These are phyloP conservation scores for Rutidosis leptorrhynchoides DNA, from an alignment of 129 eudicot species.

Conservation along the genomic window DNA sequence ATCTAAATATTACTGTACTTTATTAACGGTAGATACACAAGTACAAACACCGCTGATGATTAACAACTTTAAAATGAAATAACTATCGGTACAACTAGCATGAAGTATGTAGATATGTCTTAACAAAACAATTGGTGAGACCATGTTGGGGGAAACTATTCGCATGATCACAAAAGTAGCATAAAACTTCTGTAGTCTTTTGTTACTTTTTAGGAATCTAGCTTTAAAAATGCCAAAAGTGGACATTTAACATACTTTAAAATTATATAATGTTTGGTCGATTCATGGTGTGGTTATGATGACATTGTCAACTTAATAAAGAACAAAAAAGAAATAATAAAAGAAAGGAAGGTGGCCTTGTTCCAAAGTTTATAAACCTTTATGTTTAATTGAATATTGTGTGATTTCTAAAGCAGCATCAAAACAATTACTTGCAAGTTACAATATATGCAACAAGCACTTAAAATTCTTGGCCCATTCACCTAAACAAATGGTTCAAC, in stretches of 20 bases:
- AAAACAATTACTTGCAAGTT: constrained; percentile 14
- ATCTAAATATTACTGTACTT: neutral
- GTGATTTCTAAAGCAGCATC: constrained; percentile 22
- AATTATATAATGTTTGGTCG: constrained; percentile 25
- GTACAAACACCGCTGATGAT: neutral
- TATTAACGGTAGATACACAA: neutral
- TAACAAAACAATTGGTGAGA: constrained; percentile 11
- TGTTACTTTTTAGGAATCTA: constrained; percentile 21
- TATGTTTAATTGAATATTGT: constrained; percentile 14
- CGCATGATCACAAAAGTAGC: constrained; percentile 32
- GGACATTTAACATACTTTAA: constrained; percentile 19
- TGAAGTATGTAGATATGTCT: constrained; percentile 22
- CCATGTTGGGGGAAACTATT: constrained; percentile 23
- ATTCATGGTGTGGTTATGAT: constrained; percentile 27
- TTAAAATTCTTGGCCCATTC: neutral
- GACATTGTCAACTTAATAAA: constrained; percentile 16
- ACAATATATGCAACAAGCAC: neutral
- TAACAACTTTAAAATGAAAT: too few species aligned
- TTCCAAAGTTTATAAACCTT: constrained; percentile 19
- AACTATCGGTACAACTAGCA: constrained; percentile 1
- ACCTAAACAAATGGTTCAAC: neutral
- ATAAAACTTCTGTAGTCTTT: constrained; percentile 7
- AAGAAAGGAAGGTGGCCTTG: constrained; percentile 3
- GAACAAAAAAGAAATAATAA: neutral
- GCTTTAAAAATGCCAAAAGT: constrained; percentile 7